Percentiles rank a stretch among this genome's conserved stretches.
Conservation (phyloP, 495 filamentous ascomycete genomes). For the Apiosordaria backusii region DNA sequence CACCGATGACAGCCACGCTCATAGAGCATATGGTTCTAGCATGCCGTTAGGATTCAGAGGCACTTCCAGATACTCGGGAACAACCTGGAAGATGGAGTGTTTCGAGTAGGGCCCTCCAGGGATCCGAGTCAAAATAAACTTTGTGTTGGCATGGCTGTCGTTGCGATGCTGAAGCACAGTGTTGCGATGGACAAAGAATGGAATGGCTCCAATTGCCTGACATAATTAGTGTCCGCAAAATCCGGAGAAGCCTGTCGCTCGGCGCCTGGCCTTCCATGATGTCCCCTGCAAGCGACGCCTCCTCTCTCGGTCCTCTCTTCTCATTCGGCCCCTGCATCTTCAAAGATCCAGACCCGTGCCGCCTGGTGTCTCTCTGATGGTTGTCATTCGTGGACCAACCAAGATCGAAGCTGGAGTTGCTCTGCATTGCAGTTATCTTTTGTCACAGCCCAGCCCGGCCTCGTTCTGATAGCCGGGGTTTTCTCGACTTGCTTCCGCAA, state of each 20-base stretch:
- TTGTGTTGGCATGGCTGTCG: no score
- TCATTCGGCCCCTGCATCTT: constrained; percentile 11
- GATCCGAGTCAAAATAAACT: no score
- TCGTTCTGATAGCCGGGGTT: background rate
- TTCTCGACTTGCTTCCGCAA: constrained; percentile 13
- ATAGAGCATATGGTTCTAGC: background rate
- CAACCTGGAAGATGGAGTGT: no score
- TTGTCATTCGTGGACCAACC: constrained; percentile 7
- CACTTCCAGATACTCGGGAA: background rate
- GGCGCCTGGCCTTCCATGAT: background rate
- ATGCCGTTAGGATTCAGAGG: background rate
- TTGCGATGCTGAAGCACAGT: background rate
- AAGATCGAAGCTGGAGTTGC: background rate
- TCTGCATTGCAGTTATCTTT: constrained; percentile 9
- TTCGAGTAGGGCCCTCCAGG: no score
- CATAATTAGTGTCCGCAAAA: constrained; percentile 3
- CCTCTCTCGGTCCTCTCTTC: background rate
- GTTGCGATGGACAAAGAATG: constrained; percentile 1
- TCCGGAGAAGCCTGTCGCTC: constrained; percentile 5
- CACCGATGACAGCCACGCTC: background rate
- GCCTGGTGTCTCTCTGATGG: constrained; percentile 1
- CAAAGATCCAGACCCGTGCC: constrained; percentile 13
- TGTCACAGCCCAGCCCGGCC: background rate
- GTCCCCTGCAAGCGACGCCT: background rate
- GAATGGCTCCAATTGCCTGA: background rate